Evolutionary conservation across 768 basidiomycete genomes (phyloP).

Genomic region (Wakefieldia striispora): DNA sequence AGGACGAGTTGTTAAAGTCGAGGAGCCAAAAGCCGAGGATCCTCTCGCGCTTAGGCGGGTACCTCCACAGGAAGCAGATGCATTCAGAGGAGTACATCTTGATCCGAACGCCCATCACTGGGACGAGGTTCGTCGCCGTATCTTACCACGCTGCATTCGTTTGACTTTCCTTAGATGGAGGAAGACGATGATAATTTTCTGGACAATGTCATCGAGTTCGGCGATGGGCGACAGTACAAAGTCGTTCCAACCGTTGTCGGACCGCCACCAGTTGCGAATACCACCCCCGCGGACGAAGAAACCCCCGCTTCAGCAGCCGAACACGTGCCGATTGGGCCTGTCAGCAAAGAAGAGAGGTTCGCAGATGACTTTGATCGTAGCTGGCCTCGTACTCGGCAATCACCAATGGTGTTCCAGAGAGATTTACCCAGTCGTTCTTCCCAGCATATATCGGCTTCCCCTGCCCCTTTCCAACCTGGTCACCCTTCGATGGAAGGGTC

Average conservation of each 20-base stretch:
- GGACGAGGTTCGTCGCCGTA: conserved; percentile 78
- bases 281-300: conserved; percentile 14
- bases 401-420: conserved; percentile 42
- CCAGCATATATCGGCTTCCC: conserved; percentile 32
- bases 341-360: conserved; percentile 85
- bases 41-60: conserved; percentile 52
- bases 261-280: conserved; percentile 25
- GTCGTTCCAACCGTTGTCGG: conserved; percentile 50
- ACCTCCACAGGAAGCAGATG: conserved; percentile 81
- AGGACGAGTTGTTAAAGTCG: conserved; percentile 22
- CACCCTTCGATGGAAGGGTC: conserved; percentile 57
- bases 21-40: conserved; percentile 51
- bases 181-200: conserved; percentile 92
- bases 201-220: conserved; percentile 91
- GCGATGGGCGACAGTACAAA: conserved; percentile 90
- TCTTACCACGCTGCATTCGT: not conserved
- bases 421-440: conserved; percentile 37
- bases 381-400: conserved; percentile 77
- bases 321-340: conserved; percentile 37
- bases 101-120: conserved; percentile 95
- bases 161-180: conserved; percentile 57
- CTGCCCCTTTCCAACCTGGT: conserved; percentile 36
- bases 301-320: conserved; percentile 16
- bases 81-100: conserved; percentile 91
- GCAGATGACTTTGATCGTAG: conserved; percentile 94